Base-by-base conservation (phyloP, 805 yeast genomes). In the Metschnikowia arizonensis region DNA sequence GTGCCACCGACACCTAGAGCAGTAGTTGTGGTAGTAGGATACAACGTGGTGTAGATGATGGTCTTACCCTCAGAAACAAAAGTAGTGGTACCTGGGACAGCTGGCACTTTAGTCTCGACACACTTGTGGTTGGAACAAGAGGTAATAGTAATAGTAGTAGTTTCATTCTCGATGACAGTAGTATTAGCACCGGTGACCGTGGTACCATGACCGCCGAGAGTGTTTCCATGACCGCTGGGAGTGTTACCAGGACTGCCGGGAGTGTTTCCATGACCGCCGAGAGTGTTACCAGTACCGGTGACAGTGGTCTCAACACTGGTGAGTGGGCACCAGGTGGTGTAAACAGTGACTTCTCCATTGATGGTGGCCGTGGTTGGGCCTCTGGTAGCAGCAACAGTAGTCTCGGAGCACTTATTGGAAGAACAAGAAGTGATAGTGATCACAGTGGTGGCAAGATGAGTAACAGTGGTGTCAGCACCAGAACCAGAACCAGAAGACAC, bases 251-350 rank as follows among this genome's bases (percentile, higher is more conserved):
- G 32, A 35, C 54, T 45, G 46, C 63, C 45, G 25, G 62, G 47
- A 21, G 24, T 21, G 24, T 4, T 21, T 4, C 10, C 45, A 25
- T 35, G 38, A 4, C 31, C 43, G 34, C 49, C 37, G 17, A 14
- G n/a, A 21, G 24, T 21, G 24, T 4, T 21, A 6, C 10, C 45
- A 25, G 31, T 41, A 4, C 31, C 43, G 34, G 50, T 41, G 17
- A 14, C 33, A 36, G 49, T 45, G 36, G 62, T 55, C 23, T 51
- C 53, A 14, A 40, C 34, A 35, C 54, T 45, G 46, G 63, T 46
- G 25, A 63, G 47, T 47, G 73, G 73, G 50, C 71, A 65, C 59
- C 58, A 67, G 32, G 73, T 67, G 49, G 73, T 65, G 53, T 50
- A 54, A 15, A 45, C 50, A 15, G 63, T 61, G 18, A 28, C 48